Evolutionary conservation across 441 rosid genomes (phyloP), one percentile per base, ranked within the genome.

Genomic region (Populus tomentosa): DNA sequence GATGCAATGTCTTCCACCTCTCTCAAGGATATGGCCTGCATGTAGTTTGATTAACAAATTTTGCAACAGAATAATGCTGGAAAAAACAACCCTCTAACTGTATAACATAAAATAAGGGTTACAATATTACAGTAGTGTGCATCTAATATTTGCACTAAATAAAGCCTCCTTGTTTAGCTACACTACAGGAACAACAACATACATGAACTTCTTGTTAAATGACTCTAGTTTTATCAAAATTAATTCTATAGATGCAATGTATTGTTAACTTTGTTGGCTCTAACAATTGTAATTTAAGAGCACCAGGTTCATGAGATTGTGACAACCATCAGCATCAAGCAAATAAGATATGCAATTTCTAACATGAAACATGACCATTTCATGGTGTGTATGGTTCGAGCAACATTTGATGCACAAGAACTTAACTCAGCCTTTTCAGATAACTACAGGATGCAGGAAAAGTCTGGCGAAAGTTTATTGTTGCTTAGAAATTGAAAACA

Each of bases 1-100:
- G 89, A 85, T 68, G 88, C 72, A 75, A 87, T 80, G 79, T 95
- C 97, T 86, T 93, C 96, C 67, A 81, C 78, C 84, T 95, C 99
- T 82, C 97, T 87, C 30, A 88, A 85, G 38, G 85, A 84, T 83
- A 92, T 85, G 70, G 97, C 92, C 99, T 95, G 80, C 72, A 69
- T 32, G 67, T 77, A 70, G 50, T 38, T 69, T 11, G 38, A 78
- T 46, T 67, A 77, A 64, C 8, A 71, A 70, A 23, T 28, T 38
- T 65, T 21, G 5, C 23, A 35, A 16, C 28, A 64, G 28, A 30
- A 65, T 46, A 65, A 46, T 46, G 18, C 16, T 11, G 53, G 53
- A 23, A 13, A 10, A 64, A 23, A 7, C 26, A n/a, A 64, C 16
- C 26, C 26, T 26, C 13, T 18, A 11, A 63, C 28, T 71, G 65